A percentile compares a stretch with the other conserved stretches of the same genome.
These are phyloP conservation scores for Zizania palustris DNA, from an alignment of 202 grass and related monocot genomes.

Conservation along the genomic window DNA sequence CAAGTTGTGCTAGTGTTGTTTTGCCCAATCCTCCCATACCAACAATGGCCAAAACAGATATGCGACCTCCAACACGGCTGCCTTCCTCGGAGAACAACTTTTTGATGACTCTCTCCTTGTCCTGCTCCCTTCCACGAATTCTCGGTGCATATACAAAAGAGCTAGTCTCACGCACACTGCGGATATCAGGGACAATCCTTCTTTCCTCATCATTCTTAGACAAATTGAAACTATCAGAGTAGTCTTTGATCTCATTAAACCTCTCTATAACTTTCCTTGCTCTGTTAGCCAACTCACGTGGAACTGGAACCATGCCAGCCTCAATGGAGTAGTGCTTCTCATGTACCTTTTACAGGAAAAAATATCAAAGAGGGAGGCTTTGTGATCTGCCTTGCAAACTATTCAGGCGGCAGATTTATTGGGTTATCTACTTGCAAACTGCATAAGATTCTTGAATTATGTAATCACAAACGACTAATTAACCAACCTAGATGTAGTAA, in stretches of 20 bases:
- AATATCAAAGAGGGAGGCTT: neutral
- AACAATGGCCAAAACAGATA: conserved; percentile 29
- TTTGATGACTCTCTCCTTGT: conserved; percentile 25
- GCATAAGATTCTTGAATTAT: too few relatives aligned
- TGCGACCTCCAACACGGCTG: neutral
- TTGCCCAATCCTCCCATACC: conserved; percentile 52
- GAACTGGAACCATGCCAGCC: conserved; percentile 1
- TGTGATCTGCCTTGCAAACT: neutral
- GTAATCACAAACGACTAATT: neutral
- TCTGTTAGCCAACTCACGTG: conserved; percentile 28
- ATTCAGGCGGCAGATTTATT: neutral
- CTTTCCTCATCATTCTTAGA: neutral
- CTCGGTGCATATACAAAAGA: conserved; percentile 17
- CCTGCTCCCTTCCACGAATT: conserved; percentile 43
- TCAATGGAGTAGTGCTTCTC: neutral
- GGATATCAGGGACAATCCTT: neutral
- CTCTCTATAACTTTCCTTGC: conserved; percentile 25
- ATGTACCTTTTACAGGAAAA: neutral
- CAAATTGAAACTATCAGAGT: neutral
- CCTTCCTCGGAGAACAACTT: neutral
- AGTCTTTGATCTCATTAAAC: conserved; percentile 37
- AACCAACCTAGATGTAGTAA: too few relatives aligned
- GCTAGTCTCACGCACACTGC: neutral
- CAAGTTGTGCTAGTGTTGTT: conserved; percentile 42
- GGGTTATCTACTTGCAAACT: neutral